Evolutionary conservation across 805 yeast genomes (phyloP).

Genomic region (Candida glaebosa): DNA sequence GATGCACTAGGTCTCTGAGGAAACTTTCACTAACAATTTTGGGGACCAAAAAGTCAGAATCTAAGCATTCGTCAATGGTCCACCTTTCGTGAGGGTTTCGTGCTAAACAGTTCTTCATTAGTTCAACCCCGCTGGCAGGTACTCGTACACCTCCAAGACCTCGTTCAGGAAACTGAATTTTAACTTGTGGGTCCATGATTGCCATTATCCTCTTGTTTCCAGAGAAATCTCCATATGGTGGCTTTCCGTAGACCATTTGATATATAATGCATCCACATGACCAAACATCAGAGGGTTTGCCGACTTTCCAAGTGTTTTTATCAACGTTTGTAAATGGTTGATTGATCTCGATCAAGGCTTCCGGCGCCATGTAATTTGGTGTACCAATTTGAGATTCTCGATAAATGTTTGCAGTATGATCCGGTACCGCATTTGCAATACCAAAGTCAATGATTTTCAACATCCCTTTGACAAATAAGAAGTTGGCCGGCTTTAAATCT

Average conservation of each 20-base stretch:
- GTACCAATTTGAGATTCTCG: slow-evolving; percentile 92
- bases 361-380: slow-evolving; percentile 98
- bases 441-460: slow-evolving; percentile 94
- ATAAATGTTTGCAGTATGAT: slow-evolving; percentile 84
- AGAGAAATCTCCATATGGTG: slow-evolving; percentile 80
- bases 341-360: slow-evolving; percentile 68
- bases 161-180: slow-evolving; percentile 59
- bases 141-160: slow-evolving; percentile 63
- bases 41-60: slow-evolving; percentile 69
- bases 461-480: slow-evolving; percentile 76
- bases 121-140: slow-evolving; percentile 64
- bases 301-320: slow-evolving; percentile 64
- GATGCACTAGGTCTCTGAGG: slow-evolving; percentile 65
- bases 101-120: slow-evolving; percentile 67
- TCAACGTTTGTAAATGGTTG: slow-evolving; percentile 24
- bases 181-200: slow-evolving; percentile 79
- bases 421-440: slow-evolving; percentile 90
- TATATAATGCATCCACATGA: slow-evolving; percentile 95
- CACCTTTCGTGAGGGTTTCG: slow-evolving; percentile 68
- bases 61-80: slow-evolving; percentile 59
- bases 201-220: slow-evolving; percentile 79
- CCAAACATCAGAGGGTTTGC: slow-evolving; percentile 96
- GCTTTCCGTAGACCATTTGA: slow-evolving; percentile 91
- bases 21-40: slow-evolving; percentile 65
- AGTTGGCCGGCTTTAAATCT: slow-evolving; percentile 69